Percentiles rank a stretch among this genome's conserved stretches.
Conservation (phyloP, 495 filamentous ascomycete genomes). For the Penicillium paradoxum region DNA sequence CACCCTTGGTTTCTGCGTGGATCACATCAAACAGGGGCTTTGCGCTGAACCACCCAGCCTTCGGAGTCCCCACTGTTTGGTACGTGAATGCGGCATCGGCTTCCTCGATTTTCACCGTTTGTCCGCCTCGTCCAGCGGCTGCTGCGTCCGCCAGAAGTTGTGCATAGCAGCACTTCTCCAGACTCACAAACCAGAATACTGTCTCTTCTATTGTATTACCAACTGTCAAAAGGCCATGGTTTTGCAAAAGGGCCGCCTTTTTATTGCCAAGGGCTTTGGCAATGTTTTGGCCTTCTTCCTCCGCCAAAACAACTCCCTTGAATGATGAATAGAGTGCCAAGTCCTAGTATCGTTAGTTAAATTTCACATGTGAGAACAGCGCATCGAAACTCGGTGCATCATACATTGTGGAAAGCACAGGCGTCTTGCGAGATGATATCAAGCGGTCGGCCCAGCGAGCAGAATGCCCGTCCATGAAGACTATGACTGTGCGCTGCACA, state of each 20-base stretch:
- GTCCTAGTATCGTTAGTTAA: constrained; percentile 41
- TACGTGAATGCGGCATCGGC: constrained; percentile 65
- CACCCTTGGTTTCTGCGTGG: constrained; percentile 57
- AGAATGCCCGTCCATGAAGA: constrained; percentile 66
- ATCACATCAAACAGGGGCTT: constrained; percentile 72
- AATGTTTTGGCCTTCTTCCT: constrained; percentile 65
- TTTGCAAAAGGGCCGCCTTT: constrained; percentile 68
- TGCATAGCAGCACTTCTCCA: constrained; percentile 73
- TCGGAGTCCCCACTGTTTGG: constrained; percentile 56
- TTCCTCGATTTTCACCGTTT: constrained; percentile 62
- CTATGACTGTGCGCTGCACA: constrained; percentile 71
- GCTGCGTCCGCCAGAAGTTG: constrained; percentile 75
- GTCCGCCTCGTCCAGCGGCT: constrained; percentile 56
- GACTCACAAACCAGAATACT: constrained; percentile 69
- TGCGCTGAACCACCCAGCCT: constrained; percentile 66
- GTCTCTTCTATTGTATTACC: constrained; percentile 54
- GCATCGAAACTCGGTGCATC: not conserved
- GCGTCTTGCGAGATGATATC: constrained; percentile 72
- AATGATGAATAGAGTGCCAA: constrained; percentile 61
- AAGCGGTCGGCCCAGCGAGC: constrained; percentile 57
- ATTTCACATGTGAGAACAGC: not conserved
- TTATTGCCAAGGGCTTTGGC: constrained; percentile 57
- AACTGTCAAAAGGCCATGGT: constrained; percentile 60
- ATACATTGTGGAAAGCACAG: constrained; percentile 59
- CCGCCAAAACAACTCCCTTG: constrained; percentile 67